A percentile compares a stretch with the other conserved stretches of the same genome.
Conservation (phyloP, 805 yeast genomes). For the Ogataea paraovalis region DNA sequence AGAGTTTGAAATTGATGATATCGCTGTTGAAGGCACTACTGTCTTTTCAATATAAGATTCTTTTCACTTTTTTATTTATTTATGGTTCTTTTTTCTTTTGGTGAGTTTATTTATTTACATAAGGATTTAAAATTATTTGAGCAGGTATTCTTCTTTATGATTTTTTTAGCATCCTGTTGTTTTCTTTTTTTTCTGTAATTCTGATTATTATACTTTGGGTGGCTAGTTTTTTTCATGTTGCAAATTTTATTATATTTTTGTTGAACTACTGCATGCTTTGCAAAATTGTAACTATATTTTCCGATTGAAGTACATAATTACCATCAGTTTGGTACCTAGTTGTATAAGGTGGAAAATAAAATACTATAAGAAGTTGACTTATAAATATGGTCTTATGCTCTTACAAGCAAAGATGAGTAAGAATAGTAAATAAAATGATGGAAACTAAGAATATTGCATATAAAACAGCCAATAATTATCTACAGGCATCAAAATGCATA, state of each 20-base stretch:
- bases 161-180: too few relatives aligned
- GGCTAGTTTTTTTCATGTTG: too few relatives aligned
- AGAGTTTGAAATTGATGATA: conserved; percentile 26
- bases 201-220: background rate
- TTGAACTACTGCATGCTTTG: too few relatives aligned
- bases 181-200: background rate
- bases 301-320: too few relatives aligned
- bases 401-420: background rate
- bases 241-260: too few relatives aligned
- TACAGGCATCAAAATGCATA: background rate
- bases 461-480: background rate
- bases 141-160: too few relatives aligned
- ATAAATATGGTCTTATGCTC: background rate
- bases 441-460: background rate
- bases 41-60: conserved; percentile 11
- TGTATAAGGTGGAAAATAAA: too few relatives aligned
- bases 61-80: background rate
- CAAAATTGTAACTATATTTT: too few relatives aligned
- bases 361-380: background rate
- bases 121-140: too few relatives aligned
- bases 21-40: conserved; percentile 27
- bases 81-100: background rate
- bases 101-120: background rate
- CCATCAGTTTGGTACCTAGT: too few relatives aligned
- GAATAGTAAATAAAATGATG: background rate